These are phyloP conservation scores for Epichloe amarillans DNA, from an alignment of 2,329 filamentous ascomycete genomes.

Conservation along the genomic window DNA sequence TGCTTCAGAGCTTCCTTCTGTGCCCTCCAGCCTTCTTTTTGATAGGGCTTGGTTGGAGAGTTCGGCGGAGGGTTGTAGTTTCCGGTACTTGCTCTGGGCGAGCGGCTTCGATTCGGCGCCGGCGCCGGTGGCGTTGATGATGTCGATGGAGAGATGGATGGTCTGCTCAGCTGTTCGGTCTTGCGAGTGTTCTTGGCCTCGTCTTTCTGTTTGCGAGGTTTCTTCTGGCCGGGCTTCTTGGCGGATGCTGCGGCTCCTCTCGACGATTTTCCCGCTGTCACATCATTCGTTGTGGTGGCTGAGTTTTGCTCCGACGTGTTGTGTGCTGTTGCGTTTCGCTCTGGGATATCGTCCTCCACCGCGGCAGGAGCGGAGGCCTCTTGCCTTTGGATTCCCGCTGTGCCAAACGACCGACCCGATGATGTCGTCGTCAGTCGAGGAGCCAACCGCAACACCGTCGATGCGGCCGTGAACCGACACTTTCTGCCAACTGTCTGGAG, in stretches of 20 bases:
- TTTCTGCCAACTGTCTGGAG: constrained; percentile 10
- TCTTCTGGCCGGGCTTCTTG: not conserved
- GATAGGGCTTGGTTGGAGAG: not conserved
- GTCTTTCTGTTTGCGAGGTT: not conserved
- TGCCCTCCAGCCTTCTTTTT: constrained; percentile 48
- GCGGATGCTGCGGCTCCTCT: not conserved
- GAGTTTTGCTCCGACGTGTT: not conserved
- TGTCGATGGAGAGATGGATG: not conserved
- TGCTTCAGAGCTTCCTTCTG: constrained; percentile 62
- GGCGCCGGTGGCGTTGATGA: not conserved
- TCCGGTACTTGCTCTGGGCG: not conserved
- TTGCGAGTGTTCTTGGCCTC: not conserved
- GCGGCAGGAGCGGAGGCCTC: not conserved
- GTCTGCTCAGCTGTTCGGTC: not conserved
- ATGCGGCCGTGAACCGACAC: not conserved
- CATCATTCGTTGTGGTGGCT: not conserved
- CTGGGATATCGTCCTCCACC: not conserved
- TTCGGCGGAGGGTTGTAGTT: not conserved
- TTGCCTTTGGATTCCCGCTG: not conserved
- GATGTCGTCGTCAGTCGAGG: not conserved
- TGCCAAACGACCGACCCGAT: not conserved
- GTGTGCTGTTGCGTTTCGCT: not conserved
- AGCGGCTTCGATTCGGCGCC: not conserved
- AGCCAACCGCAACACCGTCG: not conserved
- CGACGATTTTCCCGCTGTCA: too few relatives aligned